These are phyloP conservation scores for Trametes cubensis DNA, from an alignment of 768 basidiomycete genomes.

Conservation along the genomic window DNA sequence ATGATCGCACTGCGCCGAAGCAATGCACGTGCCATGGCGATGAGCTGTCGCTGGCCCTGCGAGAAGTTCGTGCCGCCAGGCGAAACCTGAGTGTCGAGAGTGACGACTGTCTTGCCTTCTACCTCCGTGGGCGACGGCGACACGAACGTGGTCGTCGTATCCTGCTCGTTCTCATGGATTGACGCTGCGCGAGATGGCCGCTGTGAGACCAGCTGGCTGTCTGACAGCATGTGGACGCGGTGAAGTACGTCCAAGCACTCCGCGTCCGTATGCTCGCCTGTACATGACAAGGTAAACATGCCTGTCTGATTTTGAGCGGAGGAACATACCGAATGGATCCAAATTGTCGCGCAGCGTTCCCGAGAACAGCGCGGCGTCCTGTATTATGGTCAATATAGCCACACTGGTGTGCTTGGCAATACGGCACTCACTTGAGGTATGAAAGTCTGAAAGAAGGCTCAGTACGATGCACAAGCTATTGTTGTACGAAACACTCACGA, in stretches of 20 bases:
- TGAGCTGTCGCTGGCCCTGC: slow-evolving; percentile 87
- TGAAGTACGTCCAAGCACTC: slow-evolving; percentile 81
- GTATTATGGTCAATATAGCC: neutral
- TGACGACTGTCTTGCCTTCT: slow-evolving; percentile 58
- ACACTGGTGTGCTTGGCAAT: too few species aligned
- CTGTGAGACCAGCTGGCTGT: slow-evolving; percentile 51
- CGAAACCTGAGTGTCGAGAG: slow-evolving; percentile 78
- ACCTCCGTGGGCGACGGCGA: slow-evolving; percentile 48
- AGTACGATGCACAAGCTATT: neutral
- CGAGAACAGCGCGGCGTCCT: slow-evolving; percentile 77
- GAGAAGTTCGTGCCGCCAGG: slow-evolving; percentile 91
- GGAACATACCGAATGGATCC: slow-evolving; percentile 63
- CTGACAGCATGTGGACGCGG: slow-evolving; percentile 76
- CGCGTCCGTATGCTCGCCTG: slow-evolving; percentile 75
- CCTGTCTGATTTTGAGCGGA: too few species aligned
- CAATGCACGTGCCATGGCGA: slow-evolving; percentile 83
- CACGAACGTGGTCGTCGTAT: slow-evolving; percentile 37
- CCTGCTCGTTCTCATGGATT: slow-evolving; percentile 43
- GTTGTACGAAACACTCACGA: slow-evolving; percentile 46
- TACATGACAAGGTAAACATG: neutral
- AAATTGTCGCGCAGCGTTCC: slow-evolving; percentile 77
- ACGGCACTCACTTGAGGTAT: slow-evolving; percentile 54
- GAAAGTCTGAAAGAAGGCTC: slow-evolving; percentile 55
- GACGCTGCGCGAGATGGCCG: slow-evolving; percentile 54
- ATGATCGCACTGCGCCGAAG: slow-evolving; percentile 73